phyloP scores from a whole-genome alignment of 805 yeast species.

The Candida manassasensis region DNA sequence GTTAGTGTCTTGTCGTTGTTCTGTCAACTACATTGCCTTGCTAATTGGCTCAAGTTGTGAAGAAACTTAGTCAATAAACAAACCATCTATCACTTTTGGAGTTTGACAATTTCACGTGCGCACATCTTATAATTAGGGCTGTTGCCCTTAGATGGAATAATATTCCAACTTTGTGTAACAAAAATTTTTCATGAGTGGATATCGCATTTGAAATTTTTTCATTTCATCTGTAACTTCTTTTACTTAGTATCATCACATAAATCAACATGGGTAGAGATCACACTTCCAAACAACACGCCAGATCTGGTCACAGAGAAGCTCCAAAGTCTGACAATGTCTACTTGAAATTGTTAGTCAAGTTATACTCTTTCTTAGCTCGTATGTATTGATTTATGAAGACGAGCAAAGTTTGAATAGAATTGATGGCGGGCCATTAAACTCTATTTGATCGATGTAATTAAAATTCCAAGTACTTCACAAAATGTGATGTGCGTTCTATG shows the following conservation, averaged over 20 bases:
- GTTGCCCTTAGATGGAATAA: no score
- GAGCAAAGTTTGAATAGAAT: background rate
- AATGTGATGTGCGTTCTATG: no score
- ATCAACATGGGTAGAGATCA: constrained; percentile 90
- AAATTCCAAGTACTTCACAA: no score
- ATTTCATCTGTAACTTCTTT: background rate
- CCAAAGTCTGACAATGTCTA: constrained; percentile 99
- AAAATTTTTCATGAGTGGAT: constrained; percentile 9
- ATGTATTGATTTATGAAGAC: constrained; percentile 42
- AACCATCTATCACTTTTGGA: no score
- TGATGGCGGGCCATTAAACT: no score
- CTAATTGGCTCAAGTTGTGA: no score
- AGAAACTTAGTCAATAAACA: no score
- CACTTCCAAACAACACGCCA: constrained; percentile 92
- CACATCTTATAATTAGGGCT: no score
- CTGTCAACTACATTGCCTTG: no score
- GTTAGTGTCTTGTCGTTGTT: no score
- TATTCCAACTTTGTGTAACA: constrained; percentile 2
- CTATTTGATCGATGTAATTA: no score
- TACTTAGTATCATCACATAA: background rate
- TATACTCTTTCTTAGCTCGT: constrained; percentile 99
- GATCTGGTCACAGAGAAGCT: constrained; percentile 95
- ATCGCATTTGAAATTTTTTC: constrained; percentile 9
- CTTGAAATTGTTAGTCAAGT: constrained; percentile 95
- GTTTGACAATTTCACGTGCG: no score